A percentile compares a stretch with the other conserved stretches of the same genome.
Evolutionary conservation across 768 basidiomycete species (phyloP).

Genomic region (Chlorophyllum brunneum): DNA sequence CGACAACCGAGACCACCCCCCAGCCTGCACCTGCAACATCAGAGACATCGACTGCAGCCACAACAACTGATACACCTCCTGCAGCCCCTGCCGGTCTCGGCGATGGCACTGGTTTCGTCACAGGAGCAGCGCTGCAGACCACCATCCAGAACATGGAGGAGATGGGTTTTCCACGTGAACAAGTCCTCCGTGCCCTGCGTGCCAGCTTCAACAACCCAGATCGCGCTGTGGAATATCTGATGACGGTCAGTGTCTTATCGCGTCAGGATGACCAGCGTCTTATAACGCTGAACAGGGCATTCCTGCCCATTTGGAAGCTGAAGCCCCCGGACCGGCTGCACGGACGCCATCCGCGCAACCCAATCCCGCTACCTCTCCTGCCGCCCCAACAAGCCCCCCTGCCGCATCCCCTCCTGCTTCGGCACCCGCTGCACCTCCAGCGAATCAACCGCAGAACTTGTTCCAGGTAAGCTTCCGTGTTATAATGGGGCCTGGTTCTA

Average conservation of each 20-base stretch:
- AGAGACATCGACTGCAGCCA: conserved; percentile 29
- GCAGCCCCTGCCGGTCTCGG: conserved; percentile 35
- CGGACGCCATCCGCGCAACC: conserved; percentile 27
- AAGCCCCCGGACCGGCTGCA: conserved; percentile 31
- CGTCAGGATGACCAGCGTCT: conserved; percentile 5
- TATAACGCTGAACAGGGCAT: conserved; percentile 57
- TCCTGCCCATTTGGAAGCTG: conserved; percentile 62
- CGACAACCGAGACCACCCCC: conserved; percentile 24
- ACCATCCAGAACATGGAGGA: conserved; percentile 83
- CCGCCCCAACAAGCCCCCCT: conserved; percentile 29
- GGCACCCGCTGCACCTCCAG: conserved; percentile 30
- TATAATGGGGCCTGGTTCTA: not conserved
- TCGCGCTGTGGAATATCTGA: conserved; percentile 95
- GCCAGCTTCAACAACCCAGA: conserved; percentile 98
- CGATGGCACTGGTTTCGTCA: conserved; percentile 61
- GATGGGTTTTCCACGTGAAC: conserved; percentile 91
- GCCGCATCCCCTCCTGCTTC: conserved; percentile 34
- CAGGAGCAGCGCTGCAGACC: conserved; percentile 70
- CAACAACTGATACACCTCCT: conserved; percentile 30
- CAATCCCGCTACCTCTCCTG: conserved; percentile 24
- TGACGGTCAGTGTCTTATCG: conserved; percentile 58
- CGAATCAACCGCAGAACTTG: conserved; percentile 70
- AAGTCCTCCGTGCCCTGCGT: conserved; percentile 79
- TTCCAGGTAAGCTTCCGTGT: conserved; percentile 60
- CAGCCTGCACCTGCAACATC: conserved; percentile 27